phyloP scores from a whole-genome alignment of 2,329 filamentous ascomycete species.

The Fusarium piperis region DNA sequence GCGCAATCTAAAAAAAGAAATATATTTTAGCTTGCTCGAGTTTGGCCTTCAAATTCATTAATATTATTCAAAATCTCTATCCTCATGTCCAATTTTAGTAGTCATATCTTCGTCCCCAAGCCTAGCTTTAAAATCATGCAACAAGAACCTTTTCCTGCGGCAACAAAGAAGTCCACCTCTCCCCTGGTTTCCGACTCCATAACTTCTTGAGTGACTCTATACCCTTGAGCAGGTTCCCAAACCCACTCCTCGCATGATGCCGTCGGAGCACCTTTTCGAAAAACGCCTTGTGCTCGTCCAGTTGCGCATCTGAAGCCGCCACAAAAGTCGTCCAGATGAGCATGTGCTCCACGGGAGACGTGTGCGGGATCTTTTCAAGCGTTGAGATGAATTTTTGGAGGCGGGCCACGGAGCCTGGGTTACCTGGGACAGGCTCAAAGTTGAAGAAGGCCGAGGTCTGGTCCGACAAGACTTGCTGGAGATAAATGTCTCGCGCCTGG shows the following conservation, averaged over 20 bases:
- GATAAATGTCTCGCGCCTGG: conserved; percentile 83
- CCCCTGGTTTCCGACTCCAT: conserved; percentile 33
- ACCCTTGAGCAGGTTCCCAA: conserved; percentile 37
- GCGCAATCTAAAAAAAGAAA: too few relatives aligned
- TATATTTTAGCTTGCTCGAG: too few relatives aligned
- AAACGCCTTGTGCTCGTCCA: conserved; percentile 40
- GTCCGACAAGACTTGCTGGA: conserved; percentile 70
- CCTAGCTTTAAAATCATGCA: conserved; percentile 32
- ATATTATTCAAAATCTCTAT: background rate
- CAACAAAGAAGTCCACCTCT: conserved; percentile 41
- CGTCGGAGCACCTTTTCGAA: conserved; percentile 29
- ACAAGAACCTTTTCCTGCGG: conserved; percentile 38
- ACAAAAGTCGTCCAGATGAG: conserved; percentile 43
- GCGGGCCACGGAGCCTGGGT: conserved; percentile 21
- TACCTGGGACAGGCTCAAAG: background rate
- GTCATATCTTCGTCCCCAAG: background rate
- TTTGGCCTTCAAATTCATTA: too few relatives aligned
- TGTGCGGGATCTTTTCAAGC: conserved; percentile 26
- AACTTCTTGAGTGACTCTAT: conserved; percentile 36
- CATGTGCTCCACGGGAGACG: conserved; percentile 37
- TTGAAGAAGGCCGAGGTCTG: conserved; percentile 22
- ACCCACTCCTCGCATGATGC: conserved; percentile 37
- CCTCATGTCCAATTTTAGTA: background rate
- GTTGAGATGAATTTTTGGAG: conserved; percentile 42
- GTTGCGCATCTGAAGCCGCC: conserved; percentile 36